Evolutionary conservation across 2,329 filamentous ascomycete species (phyloP).

Genomic region (Coniochaeta prunicola): DNA sequence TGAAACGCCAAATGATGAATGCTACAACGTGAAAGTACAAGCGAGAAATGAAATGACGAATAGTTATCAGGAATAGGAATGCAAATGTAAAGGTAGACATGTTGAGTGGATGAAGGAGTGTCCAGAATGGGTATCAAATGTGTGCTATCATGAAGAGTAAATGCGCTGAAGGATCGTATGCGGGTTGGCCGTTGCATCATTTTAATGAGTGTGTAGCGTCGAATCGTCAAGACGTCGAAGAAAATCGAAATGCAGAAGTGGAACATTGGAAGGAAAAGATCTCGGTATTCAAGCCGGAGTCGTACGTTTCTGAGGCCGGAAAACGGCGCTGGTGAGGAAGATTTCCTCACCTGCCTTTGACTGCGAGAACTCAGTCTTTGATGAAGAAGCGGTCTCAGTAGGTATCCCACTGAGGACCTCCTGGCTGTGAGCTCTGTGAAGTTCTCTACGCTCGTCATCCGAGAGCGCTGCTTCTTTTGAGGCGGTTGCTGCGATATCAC

Average conservation of each 20-base stretch:
- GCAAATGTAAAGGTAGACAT: conserved; percentile 3
- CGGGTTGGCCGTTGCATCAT: conserved; percentile 11
- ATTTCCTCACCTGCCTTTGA: conserved; percentile 18
- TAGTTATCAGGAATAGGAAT: background rate
- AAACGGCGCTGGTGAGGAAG: conserved; percentile 43
- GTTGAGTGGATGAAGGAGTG: conserved; percentile 8
- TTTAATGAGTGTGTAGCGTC: conserved; percentile 8
- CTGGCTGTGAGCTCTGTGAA: conserved; percentile 43
- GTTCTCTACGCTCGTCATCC: conserved; percentile 29
- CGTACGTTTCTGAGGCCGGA: conserved; percentile 27
- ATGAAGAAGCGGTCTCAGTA: conserved; percentile 10
- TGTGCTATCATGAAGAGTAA: conserved; percentile 1
- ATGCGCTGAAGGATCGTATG: conserved; percentile 10
- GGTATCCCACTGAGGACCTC: conserved; percentile 36
- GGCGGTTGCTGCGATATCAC: conserved; percentile 24
- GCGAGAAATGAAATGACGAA: background rate
- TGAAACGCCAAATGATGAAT: background rate
- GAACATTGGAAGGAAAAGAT: background rate
- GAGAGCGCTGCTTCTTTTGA: conserved; percentile 23
- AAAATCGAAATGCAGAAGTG: background rate
- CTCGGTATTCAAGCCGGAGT: background rate
- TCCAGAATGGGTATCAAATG: conserved; percentile 15
- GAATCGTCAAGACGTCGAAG: conserved; percentile 4
- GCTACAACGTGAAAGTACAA: background rate
- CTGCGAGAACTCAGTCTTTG: background rate